Evolutionary conservation across 768 basidiomycete genomes (phyloP).

Genomic region (Glaciozyma antarctica): DNA sequence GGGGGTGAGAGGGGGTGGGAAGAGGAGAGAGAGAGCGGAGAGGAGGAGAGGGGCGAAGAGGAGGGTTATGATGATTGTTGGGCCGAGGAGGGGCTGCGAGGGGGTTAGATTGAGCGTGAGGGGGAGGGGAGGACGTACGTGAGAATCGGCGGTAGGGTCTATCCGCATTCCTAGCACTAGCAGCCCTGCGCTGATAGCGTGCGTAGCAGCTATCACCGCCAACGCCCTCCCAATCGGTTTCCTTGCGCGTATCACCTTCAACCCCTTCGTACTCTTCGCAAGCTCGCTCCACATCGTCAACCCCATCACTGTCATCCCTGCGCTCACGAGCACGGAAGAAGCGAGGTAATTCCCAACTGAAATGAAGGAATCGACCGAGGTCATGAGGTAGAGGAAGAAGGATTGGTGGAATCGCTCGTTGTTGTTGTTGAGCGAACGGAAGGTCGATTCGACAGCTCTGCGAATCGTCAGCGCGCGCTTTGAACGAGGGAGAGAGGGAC

Average conservation of each 20-base stretch:
- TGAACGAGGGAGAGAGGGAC: constrained; percentile 32
- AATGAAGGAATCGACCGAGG: constrained; percentile 58
- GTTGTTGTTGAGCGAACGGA: constrained; percentile 85
- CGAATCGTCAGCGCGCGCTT: neutral
- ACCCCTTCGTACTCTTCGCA: constrained; percentile 41
- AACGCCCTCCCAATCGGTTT: neutral
- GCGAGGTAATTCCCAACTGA: constrained; percentile 88
- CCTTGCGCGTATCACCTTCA: neutral
- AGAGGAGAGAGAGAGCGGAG: neutral
- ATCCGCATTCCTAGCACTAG: constrained; percentile 5
- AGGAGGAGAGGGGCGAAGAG: constrained; percentile 14
- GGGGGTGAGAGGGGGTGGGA: constrained; percentile 4
- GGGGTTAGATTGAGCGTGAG: neutral
- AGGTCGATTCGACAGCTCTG: constrained; percentile 74
- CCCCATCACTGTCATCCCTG: constrained; percentile 77
- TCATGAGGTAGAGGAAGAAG: constrained; percentile 88
- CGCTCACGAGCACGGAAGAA: constrained; percentile 69
- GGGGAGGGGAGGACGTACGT: neutral
- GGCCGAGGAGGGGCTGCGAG: constrained; percentile 4
- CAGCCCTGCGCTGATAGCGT: constrained; percentile 13
- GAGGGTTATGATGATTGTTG: constrained; percentile 5
- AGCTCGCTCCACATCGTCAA: constrained; percentile 59
- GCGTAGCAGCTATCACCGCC: neutral
- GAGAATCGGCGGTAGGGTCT: neutral
- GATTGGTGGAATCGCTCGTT: constrained; percentile 94